Conservation (phyloP, 1,139 yeast genomes). For the Lodderomyces pseudojiufengensis region DNA sequence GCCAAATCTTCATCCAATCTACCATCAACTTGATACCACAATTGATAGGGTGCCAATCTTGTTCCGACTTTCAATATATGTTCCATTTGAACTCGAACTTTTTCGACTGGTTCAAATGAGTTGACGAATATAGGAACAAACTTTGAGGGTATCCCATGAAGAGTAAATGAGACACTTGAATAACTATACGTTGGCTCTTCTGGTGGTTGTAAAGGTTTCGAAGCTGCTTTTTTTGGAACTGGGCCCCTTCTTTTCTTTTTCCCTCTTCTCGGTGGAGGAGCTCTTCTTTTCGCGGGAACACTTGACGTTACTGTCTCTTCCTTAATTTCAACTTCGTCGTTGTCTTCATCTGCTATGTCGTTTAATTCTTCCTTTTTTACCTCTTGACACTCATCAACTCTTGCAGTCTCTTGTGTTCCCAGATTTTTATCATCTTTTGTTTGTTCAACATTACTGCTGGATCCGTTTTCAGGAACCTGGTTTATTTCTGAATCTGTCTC, state of each 20-base stretch:
- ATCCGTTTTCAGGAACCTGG: slow-evolving; percentile 22
- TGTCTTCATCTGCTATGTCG: slow-evolving; percentile 2
- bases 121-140: slow-evolving; percentile 67
- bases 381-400: slow-evolving; percentile 7
- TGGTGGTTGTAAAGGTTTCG: slow-evolving; percentile 27
- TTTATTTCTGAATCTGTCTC: slow-evolving; percentile 52
- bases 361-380: slow-evolving; percentile 4
- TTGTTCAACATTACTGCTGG: slow-evolving; percentile 10
- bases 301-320: neutral
- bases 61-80: slow-evolving; percentile 57
- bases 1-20: slow-evolving; percentile 61
- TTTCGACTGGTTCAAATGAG: slow-evolving; percentile 57
- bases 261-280: slow-evolving; percentile 21
- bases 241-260: slow-evolving; percentile 21
- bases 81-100: slow-evolving; percentile 61
- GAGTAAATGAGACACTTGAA: slow-evolving; percentile 61
- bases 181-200: slow-evolving; percentile 42
- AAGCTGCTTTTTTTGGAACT: slow-evolving; percentile 20
- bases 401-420: neutral
- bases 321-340: slow-evolving; percentile 1
- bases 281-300: slow-evolving; percentile 17
- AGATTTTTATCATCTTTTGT: neutral
- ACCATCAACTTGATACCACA: slow-evolving; percentile 88
- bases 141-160: slow-evolving; percentile 62
- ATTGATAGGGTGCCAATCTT: slow-evolving; percentile 56